Percentiles rank a stretch among this genome's conserved stretches.
These are phyloP conservation scores for Monosporascus sp. DNA, from an alignment of 2,329 filamentous ascomycete species.

Conservation along the genomic window DNA sequence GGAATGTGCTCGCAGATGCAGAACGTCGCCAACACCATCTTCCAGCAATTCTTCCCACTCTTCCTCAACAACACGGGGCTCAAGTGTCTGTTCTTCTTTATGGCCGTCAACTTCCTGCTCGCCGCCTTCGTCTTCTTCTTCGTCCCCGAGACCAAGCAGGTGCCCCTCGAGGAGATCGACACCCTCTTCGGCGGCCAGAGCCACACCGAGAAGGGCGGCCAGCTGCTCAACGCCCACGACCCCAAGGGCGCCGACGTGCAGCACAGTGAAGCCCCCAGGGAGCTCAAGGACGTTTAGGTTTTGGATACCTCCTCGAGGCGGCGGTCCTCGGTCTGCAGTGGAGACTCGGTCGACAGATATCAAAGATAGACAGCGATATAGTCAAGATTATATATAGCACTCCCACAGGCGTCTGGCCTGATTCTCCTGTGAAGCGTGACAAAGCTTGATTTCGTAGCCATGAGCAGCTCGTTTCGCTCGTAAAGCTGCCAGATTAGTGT, in stretches of 20 bases:
- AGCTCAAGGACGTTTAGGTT: neutral
- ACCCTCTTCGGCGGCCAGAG: constrained; percentile 50
- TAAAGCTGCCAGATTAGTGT: too few relatives aligned
- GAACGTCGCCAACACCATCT: constrained; percentile 61
- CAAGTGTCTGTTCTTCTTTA: constrained; percentile 36
- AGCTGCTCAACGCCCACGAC: constrained; percentile 30
- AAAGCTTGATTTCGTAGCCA: too few relatives aligned
- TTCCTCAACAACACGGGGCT: constrained; percentile 54
- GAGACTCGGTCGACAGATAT: too few relatives aligned
- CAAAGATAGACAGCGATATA: too few relatives aligned
- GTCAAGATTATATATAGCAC: too few relatives aligned
- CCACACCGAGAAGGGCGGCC: constrained; percentile 48
- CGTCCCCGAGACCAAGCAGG: constrained; percentile 45
- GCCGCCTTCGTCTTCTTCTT: constrained; percentile 44
- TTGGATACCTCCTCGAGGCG: too few relatives aligned
- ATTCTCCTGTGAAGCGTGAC: too few relatives aligned
- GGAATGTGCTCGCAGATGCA: constrained; percentile 59
- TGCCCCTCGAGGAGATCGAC: constrained; percentile 51
- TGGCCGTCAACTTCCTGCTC: constrained; percentile 41
- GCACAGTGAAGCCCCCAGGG: constrained; percentile 2
- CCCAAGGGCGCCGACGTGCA: constrained; percentile 4
- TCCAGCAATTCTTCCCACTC: constrained; percentile 65
- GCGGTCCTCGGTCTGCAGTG: too few relatives aligned
- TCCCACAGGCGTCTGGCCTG: too few relatives aligned
- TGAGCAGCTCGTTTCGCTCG: too few relatives aligned